phyloP scores from a whole-genome alignment of 2,329 filamentous ascomycete genomes.

The Tolypocladium endophyticum region DNA sequence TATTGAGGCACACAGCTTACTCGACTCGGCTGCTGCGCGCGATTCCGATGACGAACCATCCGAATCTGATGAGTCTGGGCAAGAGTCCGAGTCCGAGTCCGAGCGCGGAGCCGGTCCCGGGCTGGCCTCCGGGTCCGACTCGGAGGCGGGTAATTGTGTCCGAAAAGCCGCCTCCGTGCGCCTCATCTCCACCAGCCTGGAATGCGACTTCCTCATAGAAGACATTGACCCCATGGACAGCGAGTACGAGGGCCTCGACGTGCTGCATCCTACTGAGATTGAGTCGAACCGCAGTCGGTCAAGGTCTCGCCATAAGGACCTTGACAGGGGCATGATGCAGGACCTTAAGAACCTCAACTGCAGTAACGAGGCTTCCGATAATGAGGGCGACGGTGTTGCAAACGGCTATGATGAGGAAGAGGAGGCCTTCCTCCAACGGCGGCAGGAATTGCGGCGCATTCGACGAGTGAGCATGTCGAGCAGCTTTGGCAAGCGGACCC shows the following conservation, averaged over 20 bases:
- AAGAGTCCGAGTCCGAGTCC: slow-evolving; percentile 2
- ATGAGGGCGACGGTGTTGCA: slow-evolving; percentile 17
- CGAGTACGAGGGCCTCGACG: slow-evolving; percentile 29
- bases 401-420: slow-evolving; percentile 26
- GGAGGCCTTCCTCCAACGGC: slow-evolving; percentile 26
- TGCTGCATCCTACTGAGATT: slow-evolving; percentile 34
- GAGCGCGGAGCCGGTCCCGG: background rate
- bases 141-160: slow-evolving; percentile 5
- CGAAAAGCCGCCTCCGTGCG: slow-evolving; percentile 3
- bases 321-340: slow-evolving; percentile 32
- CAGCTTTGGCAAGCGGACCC: slow-evolving; percentile 43
- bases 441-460: slow-evolving; percentile 31
- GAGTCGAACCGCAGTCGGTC: slow-evolving; percentile 34
- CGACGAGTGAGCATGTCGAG: slow-evolving; percentile 40
- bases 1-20: background rate
- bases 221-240: slow-evolving; percentile 36
- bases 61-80: slow-evolving; percentile 7
- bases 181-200: slow-evolving; percentile 7
- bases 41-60: background rate
- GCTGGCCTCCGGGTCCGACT: slow-evolving; percentile 7
- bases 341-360: slow-evolving; percentile 35
- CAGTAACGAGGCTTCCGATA: slow-evolving; percentile 25
- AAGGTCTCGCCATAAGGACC: slow-evolving; percentile 23
- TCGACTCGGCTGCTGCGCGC: background rate
- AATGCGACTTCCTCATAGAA: slow-evolving; percentile 29